Conservation (phyloP, 306 rosid genomes). For the Medicago ruthenica region DNA sequence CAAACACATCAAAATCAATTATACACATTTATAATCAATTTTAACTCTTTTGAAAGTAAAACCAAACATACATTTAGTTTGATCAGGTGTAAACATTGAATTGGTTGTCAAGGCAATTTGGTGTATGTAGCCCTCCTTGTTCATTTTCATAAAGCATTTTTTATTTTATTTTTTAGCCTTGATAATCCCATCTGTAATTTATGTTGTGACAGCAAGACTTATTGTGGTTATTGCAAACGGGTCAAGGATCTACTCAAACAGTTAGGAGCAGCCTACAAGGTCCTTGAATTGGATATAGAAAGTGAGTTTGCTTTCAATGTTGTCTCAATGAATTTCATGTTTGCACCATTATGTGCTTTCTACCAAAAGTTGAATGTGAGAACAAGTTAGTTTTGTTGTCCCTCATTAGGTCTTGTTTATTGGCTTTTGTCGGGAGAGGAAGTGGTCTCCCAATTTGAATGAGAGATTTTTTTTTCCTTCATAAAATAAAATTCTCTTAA, state of each 20-base stretch:
- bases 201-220: constrained; percentile 70
- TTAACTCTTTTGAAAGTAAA: too few species aligned
- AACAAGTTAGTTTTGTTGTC: too few species aligned
- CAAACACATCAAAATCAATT: too few species aligned
- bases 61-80: too few species aligned
- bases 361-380: neutral
- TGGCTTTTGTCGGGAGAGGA: too few species aligned
- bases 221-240: constrained; percentile 79
- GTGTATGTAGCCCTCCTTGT: neutral
- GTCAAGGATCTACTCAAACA: constrained; percentile 68
- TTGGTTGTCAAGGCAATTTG: neutral
- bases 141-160: neutral
- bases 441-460: too few species aligned
- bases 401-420: too few species aligned
- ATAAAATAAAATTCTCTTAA: too few species aligned
- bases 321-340: neutral
- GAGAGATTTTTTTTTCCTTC: too few species aligned
- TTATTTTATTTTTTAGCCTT: neutral
- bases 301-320: constrained; percentile 47
- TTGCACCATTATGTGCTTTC: neutral
- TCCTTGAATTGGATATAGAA: constrained; percentile 71
- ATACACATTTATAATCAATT: too few species aligned
- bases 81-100: too few species aligned
- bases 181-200: constrained; percentile 22
- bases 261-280: constrained; percentile 67